Evolutionary conservation across 257 asterid species (phyloP).

Genomic region (Capsicum baccatum): DNA sequence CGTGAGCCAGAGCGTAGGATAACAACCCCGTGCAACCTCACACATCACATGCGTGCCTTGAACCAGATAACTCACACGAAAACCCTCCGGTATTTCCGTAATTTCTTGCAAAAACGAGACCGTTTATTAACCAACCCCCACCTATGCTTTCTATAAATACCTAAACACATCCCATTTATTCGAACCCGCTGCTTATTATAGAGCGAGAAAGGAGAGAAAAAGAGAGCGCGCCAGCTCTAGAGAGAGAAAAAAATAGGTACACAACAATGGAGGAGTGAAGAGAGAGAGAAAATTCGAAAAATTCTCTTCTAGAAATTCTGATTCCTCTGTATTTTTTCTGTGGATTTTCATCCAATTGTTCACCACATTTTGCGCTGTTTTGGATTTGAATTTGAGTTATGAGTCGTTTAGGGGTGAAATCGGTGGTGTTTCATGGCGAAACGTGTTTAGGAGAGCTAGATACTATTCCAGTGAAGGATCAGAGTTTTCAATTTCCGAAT

Average conservation of each 20-base stretch:
- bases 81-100: slow-evolving; percentile 51
- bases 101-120: slow-evolving; percentile 36
- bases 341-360: not conserved
- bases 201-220: slow-evolving; percentile 33
- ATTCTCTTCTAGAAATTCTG: not conserved
- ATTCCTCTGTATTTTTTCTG: slow-evolving; percentile 12
- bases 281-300: slow-evolving; percentile 18
- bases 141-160: slow-evolving; percentile 54
- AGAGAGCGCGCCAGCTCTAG: slow-evolving; percentile 29
- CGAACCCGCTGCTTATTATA: slow-evolving; percentile 59
- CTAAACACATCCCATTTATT: slow-evolving; percentile 37
- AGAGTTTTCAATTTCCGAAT: slow-evolving; percentile 71
- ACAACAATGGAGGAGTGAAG: slow-evolving; percentile 35
- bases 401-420: slow-evolving; percentile 93
- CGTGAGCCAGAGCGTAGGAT: slow-evolving; percentile 17
- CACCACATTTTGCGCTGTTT: slow-evolving; percentile 25
- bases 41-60: slow-evolving; percentile 34
- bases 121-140: slow-evolving; percentile 32
- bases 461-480: slow-evolving; percentile 60
- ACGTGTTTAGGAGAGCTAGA: slow-evolving; percentile 78
- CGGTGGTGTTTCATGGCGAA: slow-evolving; percentile 77
- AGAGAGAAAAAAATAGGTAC: slow-evolving; percentile 43
- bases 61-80: slow-evolving; percentile 31
- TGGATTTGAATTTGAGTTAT: not conserved
- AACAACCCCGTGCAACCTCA: slow-evolving; percentile 29